These are phyloP conservation scores for Syzygium oleosum DNA, from an alignment of 345 rosid species.

Conservation along the genomic window DNA sequence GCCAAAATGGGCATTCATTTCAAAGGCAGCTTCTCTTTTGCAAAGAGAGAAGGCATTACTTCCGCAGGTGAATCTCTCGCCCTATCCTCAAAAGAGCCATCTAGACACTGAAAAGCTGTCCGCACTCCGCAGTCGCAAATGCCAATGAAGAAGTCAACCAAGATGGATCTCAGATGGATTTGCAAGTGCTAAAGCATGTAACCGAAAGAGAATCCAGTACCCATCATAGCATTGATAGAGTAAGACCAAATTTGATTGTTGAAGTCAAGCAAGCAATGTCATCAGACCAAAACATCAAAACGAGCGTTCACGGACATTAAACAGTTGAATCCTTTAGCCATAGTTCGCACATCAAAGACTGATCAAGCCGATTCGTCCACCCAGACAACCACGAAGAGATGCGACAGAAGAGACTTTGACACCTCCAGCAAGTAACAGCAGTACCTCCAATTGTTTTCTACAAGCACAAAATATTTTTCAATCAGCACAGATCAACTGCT, in stretches of 20 bases:
- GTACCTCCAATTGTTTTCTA: constrained; percentile 7
- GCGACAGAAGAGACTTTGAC: constrained; percentile 18
- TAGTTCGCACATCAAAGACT: constrained; percentile 27
- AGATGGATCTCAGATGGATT: constrained; percentile 7
- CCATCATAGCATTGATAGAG: constrained; percentile 24
- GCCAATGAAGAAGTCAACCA: constrained; percentile 1
- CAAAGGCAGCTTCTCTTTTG: constrained; percentile 9
- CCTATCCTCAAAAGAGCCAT: not conserved
- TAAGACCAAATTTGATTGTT: constrained; percentile 27
- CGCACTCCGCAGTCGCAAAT: not conserved
- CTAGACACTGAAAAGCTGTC: not conserved
- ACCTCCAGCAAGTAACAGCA: constrained; percentile 14
- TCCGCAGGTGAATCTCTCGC: not conserved
- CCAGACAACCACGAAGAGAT: constrained; percentile 19
- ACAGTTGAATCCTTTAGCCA: constrained; percentile 25
- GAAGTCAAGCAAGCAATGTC: constrained; percentile 37
- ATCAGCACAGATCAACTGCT: not conserved
- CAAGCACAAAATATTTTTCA: not conserved
- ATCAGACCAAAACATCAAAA: constrained; percentile 31
- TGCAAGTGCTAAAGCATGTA: constrained; percentile 15
- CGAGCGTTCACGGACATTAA: constrained; percentile 34
- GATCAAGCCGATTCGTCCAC: constrained; percentile 27
- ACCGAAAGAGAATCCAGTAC: constrained; percentile 21
- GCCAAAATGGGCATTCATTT: constrained; percentile 19
- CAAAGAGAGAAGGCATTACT: not conserved